Conservation (phyloP, 2,329 filamentous ascomycete species). For the Colletotrichum falcatum region DNA sequence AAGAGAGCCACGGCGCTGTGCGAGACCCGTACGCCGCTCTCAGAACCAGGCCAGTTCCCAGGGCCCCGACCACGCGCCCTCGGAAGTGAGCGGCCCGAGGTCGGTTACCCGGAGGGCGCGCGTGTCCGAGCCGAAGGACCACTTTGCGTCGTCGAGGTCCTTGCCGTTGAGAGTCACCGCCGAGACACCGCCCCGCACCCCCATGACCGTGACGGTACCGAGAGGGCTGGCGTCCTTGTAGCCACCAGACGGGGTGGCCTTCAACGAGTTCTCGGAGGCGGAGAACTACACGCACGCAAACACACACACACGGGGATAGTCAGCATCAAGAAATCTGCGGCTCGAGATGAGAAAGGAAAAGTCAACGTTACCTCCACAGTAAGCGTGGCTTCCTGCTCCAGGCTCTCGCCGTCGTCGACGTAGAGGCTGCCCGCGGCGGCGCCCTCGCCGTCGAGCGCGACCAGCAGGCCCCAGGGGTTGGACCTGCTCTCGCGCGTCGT, state of each 20-base stretch:
- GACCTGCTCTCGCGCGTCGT: slow-evolving; percentile 73
- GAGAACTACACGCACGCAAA: slow-evolving; percentile 53
- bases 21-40: not conserved
- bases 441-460: slow-evolving; percentile 67
- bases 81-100: slow-evolving; percentile 10
- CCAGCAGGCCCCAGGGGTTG: slow-evolving; percentile 75
- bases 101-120: slow-evolving; percentile 13
- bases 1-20: no score
- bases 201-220: slow-evolving; percentile 72
- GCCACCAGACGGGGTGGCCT: slow-evolving; percentile 60
- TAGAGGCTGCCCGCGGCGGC: slow-evolving; percentile 73
- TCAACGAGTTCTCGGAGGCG: slow-evolving; percentile 57
- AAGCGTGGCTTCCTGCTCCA: slow-evolving; percentile 60
- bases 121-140: slow-evolving; percentile 17
- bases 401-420: slow-evolving; percentile 79
- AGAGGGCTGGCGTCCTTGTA: slow-evolving; percentile 69
- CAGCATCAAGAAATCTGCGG: slow-evolving; percentile 1
- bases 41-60: slow-evolving; percentile 32
- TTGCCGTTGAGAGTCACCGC: slow-evolving; percentile 66
- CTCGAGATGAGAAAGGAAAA: slow-evolving; percentile 7
- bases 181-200: slow-evolving; percentile 56
- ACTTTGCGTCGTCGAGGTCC: slow-evolving; percentile 50
- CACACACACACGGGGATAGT: not conserved
- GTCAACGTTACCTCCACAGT: slow-evolving; percentile 59
- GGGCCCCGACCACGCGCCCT: slow-evolving; percentile 20